A percentile compares a stretch with the other conserved stretches of the same genome.
Evolutionary conservation across 192 early-diverging fungal genomes (phyloP).

Genomic region (Chytriomyces hyalinus): DNA sequence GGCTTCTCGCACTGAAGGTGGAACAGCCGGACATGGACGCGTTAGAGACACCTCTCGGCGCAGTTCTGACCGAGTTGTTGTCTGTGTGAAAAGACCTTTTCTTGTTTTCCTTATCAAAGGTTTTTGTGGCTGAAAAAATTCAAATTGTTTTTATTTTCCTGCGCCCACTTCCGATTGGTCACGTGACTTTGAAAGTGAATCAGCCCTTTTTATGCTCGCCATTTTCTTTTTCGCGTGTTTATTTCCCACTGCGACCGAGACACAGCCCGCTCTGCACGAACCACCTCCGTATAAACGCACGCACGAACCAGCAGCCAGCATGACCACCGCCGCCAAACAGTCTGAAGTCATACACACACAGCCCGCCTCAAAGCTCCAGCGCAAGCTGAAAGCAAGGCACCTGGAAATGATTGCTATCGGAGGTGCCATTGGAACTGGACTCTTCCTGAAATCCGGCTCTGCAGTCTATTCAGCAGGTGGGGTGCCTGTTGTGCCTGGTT

Average conservation of each 20-base stretch:
- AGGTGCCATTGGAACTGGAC: conserved; percentile 63
- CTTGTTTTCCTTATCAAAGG: not conserved
- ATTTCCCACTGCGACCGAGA: no score
- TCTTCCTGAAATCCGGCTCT: conserved; percentile 78
- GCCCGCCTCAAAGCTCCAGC: no score
- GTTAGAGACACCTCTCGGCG: conserved; percentile 21
- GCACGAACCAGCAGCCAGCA: no score
- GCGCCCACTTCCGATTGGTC: no score
- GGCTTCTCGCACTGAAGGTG: conserved; percentile 73
- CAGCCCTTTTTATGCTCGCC: no score
- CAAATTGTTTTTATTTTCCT: no score
- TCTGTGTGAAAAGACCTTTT: not conserved
- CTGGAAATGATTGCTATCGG: conserved; percentile 24
- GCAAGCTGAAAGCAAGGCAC: not conserved
- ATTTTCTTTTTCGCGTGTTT: no score
- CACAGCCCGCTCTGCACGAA: no score
- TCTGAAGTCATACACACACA: no score
- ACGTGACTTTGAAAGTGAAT: no score
- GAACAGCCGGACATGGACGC: conserved; percentile 65
- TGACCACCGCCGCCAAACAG: no score
- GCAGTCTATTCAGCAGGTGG: conserved; percentile 63
- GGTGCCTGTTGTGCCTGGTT: conserved; percentile 66
- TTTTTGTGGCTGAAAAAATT: not conserved
- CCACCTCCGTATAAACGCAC: no score
- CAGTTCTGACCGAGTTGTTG: conserved; percentile 27